Percentiles rank a stretch among this genome's conserved stretches.
These are phyloP conservation scores for Endothia cerciana DNA, from an alignment of 2,329 filamentous ascomycete species.

Conservation along the genomic window DNA sequence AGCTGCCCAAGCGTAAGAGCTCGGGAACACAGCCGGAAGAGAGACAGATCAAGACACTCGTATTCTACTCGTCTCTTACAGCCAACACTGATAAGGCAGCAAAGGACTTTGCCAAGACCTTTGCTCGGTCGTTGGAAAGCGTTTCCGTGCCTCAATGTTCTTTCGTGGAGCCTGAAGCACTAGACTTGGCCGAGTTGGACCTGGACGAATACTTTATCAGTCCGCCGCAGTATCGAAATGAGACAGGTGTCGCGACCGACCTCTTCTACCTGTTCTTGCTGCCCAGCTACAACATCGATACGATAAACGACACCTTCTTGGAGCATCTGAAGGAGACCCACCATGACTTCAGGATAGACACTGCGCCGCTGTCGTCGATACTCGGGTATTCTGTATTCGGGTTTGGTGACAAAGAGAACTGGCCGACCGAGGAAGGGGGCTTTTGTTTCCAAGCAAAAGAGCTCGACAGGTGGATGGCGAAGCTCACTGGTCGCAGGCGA, in stretches of 20 bases:
- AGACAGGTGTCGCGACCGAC: constrained; percentile 52
- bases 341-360: constrained; percentile 95
- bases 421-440: constrained; percentile 87
- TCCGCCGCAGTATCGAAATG: constrained; percentile 63
- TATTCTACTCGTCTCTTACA: constrained; percentile 91
- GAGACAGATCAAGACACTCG: constrained; percentile 66
- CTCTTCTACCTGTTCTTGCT: constrained; percentile 84
- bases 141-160: constrained; percentile 44
- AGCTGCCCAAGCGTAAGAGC: constrained; percentile 41
- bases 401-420: constrained; percentile 87
- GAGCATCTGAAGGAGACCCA: constrained; percentile 90
- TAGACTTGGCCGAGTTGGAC: constrained; percentile 84
- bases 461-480: constrained; percentile 96
- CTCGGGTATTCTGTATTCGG: constrained; percentile 93
- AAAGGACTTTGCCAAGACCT: constrained; percentile 60
- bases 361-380: constrained; percentile 74
- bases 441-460: constrained; percentile 93
- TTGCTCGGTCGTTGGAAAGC: constrained; percentile 57
- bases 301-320: constrained; percentile 84
- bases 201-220: constrained; percentile 91
- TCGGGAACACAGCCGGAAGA: constrained; percentile 36
- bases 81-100: constrained; percentile 79
- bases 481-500: constrained; percentile 81
- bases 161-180: constrained; percentile 63
- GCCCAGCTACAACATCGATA: constrained; percentile 95